Percentiles rank a stretch among this genome's conserved stretches.
Evolutionary conservation across 177 flowering plant genomes (phyloP).

Genomic region (Vitis hybrid): DNA sequence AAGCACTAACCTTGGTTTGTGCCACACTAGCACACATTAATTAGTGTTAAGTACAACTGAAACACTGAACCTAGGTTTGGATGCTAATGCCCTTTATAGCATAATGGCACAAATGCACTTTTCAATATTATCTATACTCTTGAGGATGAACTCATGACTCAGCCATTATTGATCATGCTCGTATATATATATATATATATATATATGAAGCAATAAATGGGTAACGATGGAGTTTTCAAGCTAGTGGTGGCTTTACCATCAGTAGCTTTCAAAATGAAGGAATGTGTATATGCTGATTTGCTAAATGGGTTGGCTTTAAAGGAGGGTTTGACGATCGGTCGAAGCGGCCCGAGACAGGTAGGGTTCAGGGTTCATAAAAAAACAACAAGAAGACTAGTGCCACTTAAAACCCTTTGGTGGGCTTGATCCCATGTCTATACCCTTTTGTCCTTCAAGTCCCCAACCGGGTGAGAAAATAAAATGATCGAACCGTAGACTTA

Average conservation of each 20-base stretch:
- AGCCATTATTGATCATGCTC: too few relatives aligned
- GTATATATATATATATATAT: constrained; percentile 7
- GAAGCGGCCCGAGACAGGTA: not conserved
- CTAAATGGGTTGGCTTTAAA: not conserved
- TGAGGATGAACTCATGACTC: constrained; percentile 2
- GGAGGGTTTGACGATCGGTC: not conserved
- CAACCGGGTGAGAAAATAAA: too few relatives aligned
- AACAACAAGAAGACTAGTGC: not conserved
- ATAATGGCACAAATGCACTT: constrained; percentile 19
- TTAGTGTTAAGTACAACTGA: constrained; percentile 26
- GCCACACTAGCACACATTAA: constrained; percentile 4
- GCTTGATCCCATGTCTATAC: not conserved
- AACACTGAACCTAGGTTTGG: constrained; percentile 30
- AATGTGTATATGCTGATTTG: not conserved
- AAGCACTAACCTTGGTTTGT: too few relatives aligned
- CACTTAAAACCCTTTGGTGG: not conserved
- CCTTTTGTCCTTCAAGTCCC: not conserved
- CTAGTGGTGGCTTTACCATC: not conserved
- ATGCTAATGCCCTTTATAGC: constrained; percentile 28
- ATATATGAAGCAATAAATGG: not conserved
- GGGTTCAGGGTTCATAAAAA: constrained; percentile 3
- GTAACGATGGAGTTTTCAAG: not conserved
- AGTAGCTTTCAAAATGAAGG: not conserved
- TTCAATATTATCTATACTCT: constrained; percentile 9
- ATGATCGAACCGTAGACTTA: not conserved